Conservation (phyloP, 2,329 filamentous ascomycete species). For the Hypomyces perniciosus region DNA sequence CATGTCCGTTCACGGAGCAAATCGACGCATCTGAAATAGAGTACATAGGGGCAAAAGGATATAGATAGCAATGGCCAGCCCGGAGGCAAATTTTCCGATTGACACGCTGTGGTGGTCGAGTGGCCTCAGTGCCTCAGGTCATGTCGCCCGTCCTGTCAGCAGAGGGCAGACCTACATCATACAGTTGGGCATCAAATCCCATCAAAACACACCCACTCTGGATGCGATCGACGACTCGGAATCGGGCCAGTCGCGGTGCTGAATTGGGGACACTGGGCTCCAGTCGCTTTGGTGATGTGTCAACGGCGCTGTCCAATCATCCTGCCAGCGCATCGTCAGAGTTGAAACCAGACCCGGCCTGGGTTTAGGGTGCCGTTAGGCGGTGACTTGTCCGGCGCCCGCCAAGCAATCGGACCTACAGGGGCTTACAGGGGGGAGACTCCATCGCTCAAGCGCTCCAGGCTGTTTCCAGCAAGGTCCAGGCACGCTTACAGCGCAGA, state of each 20-base stretch:
- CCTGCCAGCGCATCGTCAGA: slow-evolving; percentile 7
- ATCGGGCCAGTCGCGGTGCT: slow-evolving; percentile 8
- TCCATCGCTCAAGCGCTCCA: too few relatives aligned
- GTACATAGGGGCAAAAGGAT: too few relatives aligned
- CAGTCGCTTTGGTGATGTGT: slow-evolving; percentile 4
- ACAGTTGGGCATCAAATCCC: slow-evolving; percentile 9
- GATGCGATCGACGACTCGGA: slow-evolving; percentile 1
- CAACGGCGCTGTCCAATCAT: slow-evolving; percentile 10
- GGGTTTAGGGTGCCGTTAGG: slow-evolving; percentile 8
- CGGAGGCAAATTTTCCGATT: slow-evolving; percentile 5
- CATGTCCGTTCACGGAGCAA: too few relatives aligned
- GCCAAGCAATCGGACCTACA: slow-evolving; percentile 1
- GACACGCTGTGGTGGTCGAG: slow-evolving; percentile 9
- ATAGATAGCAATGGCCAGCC: background rate
- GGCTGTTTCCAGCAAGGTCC: slow-evolving; percentile 10
- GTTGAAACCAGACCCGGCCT: background rate
- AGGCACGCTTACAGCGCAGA: too few relatives aligned
- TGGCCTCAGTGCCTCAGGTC: background rate
- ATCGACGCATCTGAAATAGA: too few relatives aligned
- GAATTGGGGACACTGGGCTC: background rate
- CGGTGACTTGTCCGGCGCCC: slow-evolving; percentile 11
- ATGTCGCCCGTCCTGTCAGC: too few relatives aligned
- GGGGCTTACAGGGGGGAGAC: background rate
- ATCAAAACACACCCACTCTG: slow-evolving; percentile 7
- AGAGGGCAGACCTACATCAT: too few relatives aligned